Evolutionary conservation across 2,329 filamentous ascomycete species (phyloP), one percentile per base, ranked within the genome.

Genomic region (Cylindrodendrum hubeiense): DNA sequence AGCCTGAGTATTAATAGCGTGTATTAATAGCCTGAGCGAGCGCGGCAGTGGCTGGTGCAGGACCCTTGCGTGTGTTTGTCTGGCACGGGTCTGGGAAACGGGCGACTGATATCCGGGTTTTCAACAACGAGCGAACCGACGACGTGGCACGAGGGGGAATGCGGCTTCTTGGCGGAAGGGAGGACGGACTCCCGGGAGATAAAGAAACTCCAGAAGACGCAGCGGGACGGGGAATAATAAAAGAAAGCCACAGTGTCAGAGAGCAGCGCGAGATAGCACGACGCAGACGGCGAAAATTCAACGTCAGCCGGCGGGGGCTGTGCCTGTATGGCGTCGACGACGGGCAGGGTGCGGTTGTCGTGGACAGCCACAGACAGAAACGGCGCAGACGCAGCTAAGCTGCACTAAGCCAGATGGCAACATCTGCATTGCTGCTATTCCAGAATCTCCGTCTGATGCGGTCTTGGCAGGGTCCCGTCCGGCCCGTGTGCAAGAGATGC

Each of bases 291-390:
- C 67, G 57, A 73, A 72, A 64, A 67, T 57, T 63, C 60, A 74
- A 73, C 72, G 72, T 74, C 72, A 74, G 72, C 72, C 66, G 65
- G 72, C 59, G 72, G 69, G 63, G 68, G 68, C 67, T 69, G 68
- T 69, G 63, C 55, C 26, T 19, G 53, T 49, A 55, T 49, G 55
- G 55, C 50, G 54, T 22, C 54, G 43, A 41, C 41, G 55, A 19
- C 39, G 26, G 46, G 30, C 60, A 50, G 47, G n/a, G 47, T 17
- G 44, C 44, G 37, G 28, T 4, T 50, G 28, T 33, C n/a, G 28
- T 47, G 24, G 22, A 15, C 12, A 13, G 21, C 17, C 6, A 9
- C 24, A 47, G 22, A n/a, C 44, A 28, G 22, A 26, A 15, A 26
- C 12, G 12, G 17, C 8, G 12, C 13, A 47, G 3, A 17, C 15